phyloP scores from a whole-genome alignment of 768 basidiomycete genomes.

The Leccinum barrowsii region DNA sequence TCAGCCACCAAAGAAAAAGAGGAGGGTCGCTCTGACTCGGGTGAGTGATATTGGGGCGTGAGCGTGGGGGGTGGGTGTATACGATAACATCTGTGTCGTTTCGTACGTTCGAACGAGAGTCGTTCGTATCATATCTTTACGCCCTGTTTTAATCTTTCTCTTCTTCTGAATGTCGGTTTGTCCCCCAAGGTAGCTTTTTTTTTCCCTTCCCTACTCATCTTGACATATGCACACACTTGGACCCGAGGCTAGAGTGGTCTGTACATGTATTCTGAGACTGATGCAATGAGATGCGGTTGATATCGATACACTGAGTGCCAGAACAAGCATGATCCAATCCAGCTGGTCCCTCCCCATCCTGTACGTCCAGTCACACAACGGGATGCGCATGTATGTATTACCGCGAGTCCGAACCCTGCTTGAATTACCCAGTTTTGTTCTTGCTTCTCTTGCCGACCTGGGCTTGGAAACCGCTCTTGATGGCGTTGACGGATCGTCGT shows the following conservation, averaged over 20 bases:
- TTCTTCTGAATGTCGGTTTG: conserved; percentile 10
- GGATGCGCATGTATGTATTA: neutral
- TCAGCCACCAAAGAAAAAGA: conserved; percentile 82
- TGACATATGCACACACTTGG: conserved; percentile 6
- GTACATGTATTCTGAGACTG: conserved; percentile 23
- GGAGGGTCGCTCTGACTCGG: conserved; percentile 71
- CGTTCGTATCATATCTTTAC: conserved; percentile 10
- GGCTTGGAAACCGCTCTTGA: conserved; percentile 99
- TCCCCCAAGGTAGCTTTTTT: neutral
- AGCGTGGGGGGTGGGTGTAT: neutral
- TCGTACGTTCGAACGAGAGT: neutral
- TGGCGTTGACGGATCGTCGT: conserved; percentile 86
- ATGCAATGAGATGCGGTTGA: conserved; percentile 18
- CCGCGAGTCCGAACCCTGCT: neutral
- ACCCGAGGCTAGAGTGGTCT: conserved; percentile 1
- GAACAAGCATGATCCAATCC: conserved; percentile 2
- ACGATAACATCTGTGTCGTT: conserved; percentile 3
- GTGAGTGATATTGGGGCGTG: conserved; percentile 52
- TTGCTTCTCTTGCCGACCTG: conserved; percentile 87
- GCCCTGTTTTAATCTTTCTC: conserved; percentile 7
- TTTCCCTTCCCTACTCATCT: neutral
- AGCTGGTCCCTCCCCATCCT: neutral
- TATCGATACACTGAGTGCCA: conserved; percentile 7
- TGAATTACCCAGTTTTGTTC: conserved; percentile 62
- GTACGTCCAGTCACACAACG: neutral